Evolutionary conservation across 352 stramenopile species (phyloP), one percentile per base, ranked within the genome.

Genomic region (Blastocystis sp.): DNA sequence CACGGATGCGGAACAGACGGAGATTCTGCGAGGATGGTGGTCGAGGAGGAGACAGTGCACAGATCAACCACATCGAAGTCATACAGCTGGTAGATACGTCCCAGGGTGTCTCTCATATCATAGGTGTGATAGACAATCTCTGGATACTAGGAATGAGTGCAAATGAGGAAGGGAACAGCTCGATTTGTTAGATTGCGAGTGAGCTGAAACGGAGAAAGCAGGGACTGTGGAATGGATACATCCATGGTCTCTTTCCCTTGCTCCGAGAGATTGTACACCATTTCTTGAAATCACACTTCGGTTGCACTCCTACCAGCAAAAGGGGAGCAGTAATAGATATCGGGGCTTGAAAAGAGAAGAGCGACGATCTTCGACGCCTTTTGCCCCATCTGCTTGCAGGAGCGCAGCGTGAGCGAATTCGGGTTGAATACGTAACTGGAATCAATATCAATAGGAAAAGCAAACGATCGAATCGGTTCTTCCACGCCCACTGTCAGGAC

Each of bases 21-120:
- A 65, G 19, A 43, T 21, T 21, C 19, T 28, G 66, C n/a, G 19
- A 6, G 6, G 24, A 40, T 24, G 40, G n/a, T 9, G 61, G n/a
- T 66, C n/a, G 40, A 40, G 28, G n/a, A 7, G 61, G 40, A 40
- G 61, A 66, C n/a, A 74, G 34, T 11, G 2, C 34, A 57, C 14
- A 64, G 21, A 65, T 81, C 71, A 3, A 65, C 17, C 17, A 81
- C n/a, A n/a, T 43, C 71, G 43, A 81, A 81, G 28, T 81, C 71
- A 81, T 81, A 81, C 9, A 81, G 71, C 43, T 81, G 71, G 24
- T 81, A 81, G n/a, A 81, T 34, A 21, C 10, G 54, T 14, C 71
- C 71, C 11, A 21, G 11, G 59, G 9, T 19, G n/a, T 64, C 28
- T 34, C 10, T 38, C 14, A 10, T 43, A 71, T 81, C 54, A 14